Percentiles rank a stretch among this genome's conserved stretches.
Evolutionary conservation across 2,329 filamentous ascomycete genomes (phyloP).

Genomic region (Truncatella angustata): DNA sequence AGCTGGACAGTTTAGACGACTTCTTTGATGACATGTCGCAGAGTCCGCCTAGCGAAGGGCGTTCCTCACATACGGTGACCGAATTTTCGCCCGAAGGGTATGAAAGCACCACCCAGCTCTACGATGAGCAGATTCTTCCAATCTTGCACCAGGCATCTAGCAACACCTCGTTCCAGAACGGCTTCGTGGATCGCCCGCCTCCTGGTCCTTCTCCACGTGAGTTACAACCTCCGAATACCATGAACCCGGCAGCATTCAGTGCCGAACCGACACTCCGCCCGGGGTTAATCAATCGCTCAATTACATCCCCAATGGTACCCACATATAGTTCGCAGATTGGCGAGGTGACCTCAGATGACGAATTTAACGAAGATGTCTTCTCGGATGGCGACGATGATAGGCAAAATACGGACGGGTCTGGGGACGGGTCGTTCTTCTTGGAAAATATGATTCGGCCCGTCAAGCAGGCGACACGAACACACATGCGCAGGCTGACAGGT

Average conservation of each 20-base stretch:
- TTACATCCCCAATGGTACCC: conserved; percentile 74
- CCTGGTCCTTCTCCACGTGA: conserved; percentile 53
- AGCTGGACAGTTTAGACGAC: conserved; percentile 75
- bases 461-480: conserved; percentile 54
- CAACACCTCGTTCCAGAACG: conserved; percentile 81
- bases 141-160: conserved; percentile 85
- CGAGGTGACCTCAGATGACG: conserved; percentile 74
- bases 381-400: conserved; percentile 72
- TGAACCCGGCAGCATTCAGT: conserved; percentile 62
- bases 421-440: conserved; percentile 51
- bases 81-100: conserved; percentile 65
- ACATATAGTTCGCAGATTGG: conserved; percentile 54
- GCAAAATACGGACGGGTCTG: conserved; percentile 27
- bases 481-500: conserved; percentile 62
- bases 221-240: conserved; percentile 53
- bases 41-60: conserved; percentile 60
- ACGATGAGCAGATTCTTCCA: conserved; percentile 89
- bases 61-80: conserved; percentile 61
- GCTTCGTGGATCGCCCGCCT: conserved; percentile 70
- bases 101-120: conserved; percentile 77
- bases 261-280: conserved; percentile 50
- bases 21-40: conserved; percentile 72
- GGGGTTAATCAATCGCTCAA: conserved; percentile 73
- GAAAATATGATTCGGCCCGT: conserved; percentile 62
- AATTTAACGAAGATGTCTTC: conserved; percentile 69